phyloP scores from a whole-genome alignment of 495 filamentous ascomycete genomes.

The Umbilicaria muhlenbergii region DNA sequence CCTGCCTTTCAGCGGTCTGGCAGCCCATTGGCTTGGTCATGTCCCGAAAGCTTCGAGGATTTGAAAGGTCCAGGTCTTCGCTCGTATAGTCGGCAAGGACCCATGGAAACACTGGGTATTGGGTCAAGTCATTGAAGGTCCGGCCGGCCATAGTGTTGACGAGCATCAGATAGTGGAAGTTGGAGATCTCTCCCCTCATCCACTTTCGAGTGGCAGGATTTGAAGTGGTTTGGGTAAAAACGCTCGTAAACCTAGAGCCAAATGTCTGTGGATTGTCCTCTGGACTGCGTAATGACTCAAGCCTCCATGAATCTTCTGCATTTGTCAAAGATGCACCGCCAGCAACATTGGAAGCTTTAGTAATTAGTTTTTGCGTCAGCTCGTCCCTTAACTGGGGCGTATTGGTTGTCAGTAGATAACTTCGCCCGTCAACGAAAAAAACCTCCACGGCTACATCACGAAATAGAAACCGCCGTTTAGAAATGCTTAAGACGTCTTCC shows the following conservation, averaged over 20 bases:
- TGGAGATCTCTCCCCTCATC: constrained; percentile 88
- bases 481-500: constrained; percentile 90
- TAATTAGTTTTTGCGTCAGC: constrained; percentile 53
- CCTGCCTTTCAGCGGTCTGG: constrained; percentile 59
- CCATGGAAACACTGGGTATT: constrained; percentile 98
- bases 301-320: constrained; percentile 66
- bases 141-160: constrained; percentile 94
- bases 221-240: constrained; percentile 59
- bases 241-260: constrained; percentile 84
- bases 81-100: constrained; percentile 91
- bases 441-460: constrained; percentile 89
- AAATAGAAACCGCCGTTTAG: constrained; percentile 87
- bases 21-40: constrained; percentile 93
- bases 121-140: constrained; percentile 95
- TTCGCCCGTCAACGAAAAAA: constrained; percentile 92
- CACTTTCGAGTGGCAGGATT: constrained; percentile 82
- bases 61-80: constrained; percentile 75
- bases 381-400: constrained; percentile 59
- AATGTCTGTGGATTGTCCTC: constrained; percentile 73
- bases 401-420: constrained; percentile 78
- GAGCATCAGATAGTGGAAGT: constrained; percentile 97
- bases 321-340: constrained; percentile 34
- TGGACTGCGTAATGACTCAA: constrained; percentile 67
- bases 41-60: constrained; percentile 77
- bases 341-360: constrained; percentile 62